These are phyloP conservation scores for Diplotaxis tenuifolia DNA, from an alignment of 345 rosid species.

Conservation along the genomic window DNA sequence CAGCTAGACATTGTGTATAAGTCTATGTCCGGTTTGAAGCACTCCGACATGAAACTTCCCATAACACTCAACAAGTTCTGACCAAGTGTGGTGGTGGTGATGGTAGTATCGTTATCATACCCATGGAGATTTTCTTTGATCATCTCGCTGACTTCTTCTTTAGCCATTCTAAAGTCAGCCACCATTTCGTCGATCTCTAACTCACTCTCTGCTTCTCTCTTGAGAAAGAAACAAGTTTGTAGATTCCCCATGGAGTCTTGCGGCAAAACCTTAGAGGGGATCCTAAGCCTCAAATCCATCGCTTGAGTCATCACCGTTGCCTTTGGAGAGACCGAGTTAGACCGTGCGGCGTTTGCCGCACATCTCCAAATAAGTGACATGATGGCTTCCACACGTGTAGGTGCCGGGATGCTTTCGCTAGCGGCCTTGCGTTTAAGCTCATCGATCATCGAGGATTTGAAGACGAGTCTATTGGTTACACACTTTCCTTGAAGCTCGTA, in stretches of 20 bases:
- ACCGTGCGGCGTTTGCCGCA: constrained; percentile 1
- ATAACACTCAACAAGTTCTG: not conserved
- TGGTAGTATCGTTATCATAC: not conserved
- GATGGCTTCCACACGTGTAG: constrained; percentile 41
- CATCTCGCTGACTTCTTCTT: constrained; percentile 1
- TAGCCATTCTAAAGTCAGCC: constrained; percentile 24
- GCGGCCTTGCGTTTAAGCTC: constrained; percentile 31
- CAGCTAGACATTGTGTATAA: constrained; percentile 38
- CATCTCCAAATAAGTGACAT: constrained; percentile 34
- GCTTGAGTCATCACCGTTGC: constrained; percentile 19
- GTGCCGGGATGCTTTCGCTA: constrained; percentile 3
- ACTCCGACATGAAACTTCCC: not conserved
- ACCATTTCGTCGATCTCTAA: constrained; percentile 24
- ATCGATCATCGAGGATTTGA: constrained; percentile 25
- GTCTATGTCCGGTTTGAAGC: constrained; percentile 13
- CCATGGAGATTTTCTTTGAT: not conserved
- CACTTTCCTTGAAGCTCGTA: not conserved
- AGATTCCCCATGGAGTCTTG: constrained; percentile 29
- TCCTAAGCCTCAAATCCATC: constrained; percentile 41
- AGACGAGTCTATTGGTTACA: constrained; percentile 14
- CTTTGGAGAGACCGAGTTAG: not conserved
- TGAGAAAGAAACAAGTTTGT: not conserved
- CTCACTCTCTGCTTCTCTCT: constrained; percentile 2
- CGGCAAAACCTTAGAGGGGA: constrained; percentile 16
- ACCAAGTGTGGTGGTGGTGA: constrained; percentile 4